Conservation (phyloP, 495 filamentous ascomycete species). For the Platismatia glauca region DNA sequence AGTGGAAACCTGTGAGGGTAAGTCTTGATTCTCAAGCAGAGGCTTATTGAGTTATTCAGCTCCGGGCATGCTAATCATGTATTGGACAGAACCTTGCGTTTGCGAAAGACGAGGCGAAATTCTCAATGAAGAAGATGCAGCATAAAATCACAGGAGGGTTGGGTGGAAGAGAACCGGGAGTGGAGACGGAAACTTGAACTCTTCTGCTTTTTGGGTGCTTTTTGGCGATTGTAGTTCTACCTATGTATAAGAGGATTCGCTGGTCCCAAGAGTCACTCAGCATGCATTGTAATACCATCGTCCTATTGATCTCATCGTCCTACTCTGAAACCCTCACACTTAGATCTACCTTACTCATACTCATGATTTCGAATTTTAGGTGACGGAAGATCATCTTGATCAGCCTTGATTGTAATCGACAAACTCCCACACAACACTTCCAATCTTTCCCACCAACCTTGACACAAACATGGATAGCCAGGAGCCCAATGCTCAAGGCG, state of each 20-base stretch:
- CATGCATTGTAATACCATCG: background rate
- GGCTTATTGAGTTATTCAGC: background rate
- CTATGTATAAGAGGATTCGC: background rate
- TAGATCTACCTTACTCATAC: background rate
- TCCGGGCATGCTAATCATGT: background rate
- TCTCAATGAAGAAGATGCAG: slow-evolving; percentile 38
- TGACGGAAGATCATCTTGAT: background rate
- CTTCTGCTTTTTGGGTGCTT: background rate
- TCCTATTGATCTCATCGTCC: background rate
- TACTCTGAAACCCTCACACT: background rate
- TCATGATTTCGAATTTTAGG: background rate
- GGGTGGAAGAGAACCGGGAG: slow-evolving; percentile 41
- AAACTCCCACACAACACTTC: background rate
- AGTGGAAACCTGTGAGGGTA: slow-evolving; percentile 46
- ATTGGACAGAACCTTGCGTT: slow-evolving; percentile 36
- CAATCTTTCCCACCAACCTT: background rate
- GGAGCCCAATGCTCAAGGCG: slow-evolving; percentile 7
- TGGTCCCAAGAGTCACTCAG: background rate
- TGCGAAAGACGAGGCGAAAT: slow-evolving; percentile 44
- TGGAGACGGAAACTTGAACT: slow-evolving; percentile 44
- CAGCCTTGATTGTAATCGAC: too few relatives aligned
- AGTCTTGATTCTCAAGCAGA: slow-evolving; percentile 3
- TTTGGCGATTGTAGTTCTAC: background rate
- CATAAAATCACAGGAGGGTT: slow-evolving; percentile 40
- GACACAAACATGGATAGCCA: slow-evolving; percentile 2